Conservation (phyloP, 192 early-diverging fungal species). For the Lobulomyces angularis region DNA sequence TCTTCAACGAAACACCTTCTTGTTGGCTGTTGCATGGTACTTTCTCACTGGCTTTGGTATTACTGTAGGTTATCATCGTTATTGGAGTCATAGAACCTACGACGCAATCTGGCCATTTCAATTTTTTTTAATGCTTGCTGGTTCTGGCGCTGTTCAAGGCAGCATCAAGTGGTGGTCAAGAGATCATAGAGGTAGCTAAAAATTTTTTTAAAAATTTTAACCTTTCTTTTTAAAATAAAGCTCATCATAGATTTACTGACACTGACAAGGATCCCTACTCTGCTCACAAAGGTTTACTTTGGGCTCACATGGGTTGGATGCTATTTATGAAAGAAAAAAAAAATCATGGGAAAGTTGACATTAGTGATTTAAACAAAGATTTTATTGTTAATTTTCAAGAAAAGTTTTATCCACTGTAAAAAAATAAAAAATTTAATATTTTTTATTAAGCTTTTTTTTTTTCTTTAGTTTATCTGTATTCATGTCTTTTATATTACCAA, state of each 20-base stretch:
- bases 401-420: too few relatives aligned
- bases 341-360: too few relatives aligned
- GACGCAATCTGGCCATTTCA: slow-evolving; percentile 25
- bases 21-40: slow-evolving; percentile 1
- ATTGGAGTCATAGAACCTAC: slow-evolving; percentile 38
- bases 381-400: too few relatives aligned
- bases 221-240: neutral
- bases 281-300: slow-evolving; percentile 32
- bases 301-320: slow-evolving; percentile 40
- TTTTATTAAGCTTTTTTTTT: too few relatives aligned
- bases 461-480: too few relatives aligned
- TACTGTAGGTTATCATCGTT: slow-evolving; percentile 48
- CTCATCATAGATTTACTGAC: slow-evolving; percentile 22
- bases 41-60: slow-evolving; percentile 15
- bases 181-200: slow-evolving; percentile 37
- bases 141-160: slow-evolving; percentile 33
- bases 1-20: slow-evolving; percentile 5
- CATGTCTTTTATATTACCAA: neutral
- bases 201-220: slow-evolving; percentile 8
- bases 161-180: slow-evolving; percentile 41
- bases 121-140: slow-evolving; percentile 19
- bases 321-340: too few relatives aligned
- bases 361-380: too few relatives aligned
- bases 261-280: slow-evolving; percentile 40
- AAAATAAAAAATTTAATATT: too few relatives aligned